Conservation (phyloP, 2,329 filamentous ascomycete genomes). For the Cercospora zeae-maydis region DNA sequence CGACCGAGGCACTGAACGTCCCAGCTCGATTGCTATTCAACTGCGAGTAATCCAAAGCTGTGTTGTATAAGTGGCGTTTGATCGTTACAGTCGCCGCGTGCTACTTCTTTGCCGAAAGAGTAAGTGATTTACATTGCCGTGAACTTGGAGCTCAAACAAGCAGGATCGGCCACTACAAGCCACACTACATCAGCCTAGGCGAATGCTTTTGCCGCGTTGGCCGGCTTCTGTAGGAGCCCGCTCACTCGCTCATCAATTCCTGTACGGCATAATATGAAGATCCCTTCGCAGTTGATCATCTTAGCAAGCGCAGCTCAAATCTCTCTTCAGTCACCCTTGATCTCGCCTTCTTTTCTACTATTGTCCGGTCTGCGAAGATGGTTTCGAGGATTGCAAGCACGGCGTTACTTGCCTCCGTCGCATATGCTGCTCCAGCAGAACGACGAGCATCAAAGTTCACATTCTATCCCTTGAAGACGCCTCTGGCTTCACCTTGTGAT, state of each 20-base stretch:
- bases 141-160: constrained; percentile 5
- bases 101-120: not conserved
- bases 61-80: constrained; percentile 1
- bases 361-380: not conserved
- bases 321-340: not conserved
- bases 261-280: constrained; percentile 3
- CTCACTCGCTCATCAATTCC: not conserved
- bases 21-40: not conserved
- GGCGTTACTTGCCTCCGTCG: constrained; percentile 13
- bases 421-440: constrained; percentile 16
- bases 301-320: not conserved
- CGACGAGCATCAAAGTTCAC: constrained; percentile 21
- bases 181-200: not conserved
- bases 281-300: not conserved
- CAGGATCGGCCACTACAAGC: constrained; percentile 1
- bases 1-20: not conserved
- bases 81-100: not conserved
- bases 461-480: constrained; percentile 19
- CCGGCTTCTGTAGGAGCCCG: constrained; percentile 1
- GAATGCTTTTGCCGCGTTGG: constrained; percentile 12
- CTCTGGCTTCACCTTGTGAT: constrained; percentile 22
- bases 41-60: not conserved
- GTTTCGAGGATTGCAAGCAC: constrained; percentile 13
- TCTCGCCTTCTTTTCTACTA: not conserved
- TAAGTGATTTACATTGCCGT: constrained; percentile 5